Evolutionary conservation across 192 early-diverging fungal genomes (phyloP), one percentile per base, ranked within the genome.

Genomic region (Rhizophagus sp.): DNA sequence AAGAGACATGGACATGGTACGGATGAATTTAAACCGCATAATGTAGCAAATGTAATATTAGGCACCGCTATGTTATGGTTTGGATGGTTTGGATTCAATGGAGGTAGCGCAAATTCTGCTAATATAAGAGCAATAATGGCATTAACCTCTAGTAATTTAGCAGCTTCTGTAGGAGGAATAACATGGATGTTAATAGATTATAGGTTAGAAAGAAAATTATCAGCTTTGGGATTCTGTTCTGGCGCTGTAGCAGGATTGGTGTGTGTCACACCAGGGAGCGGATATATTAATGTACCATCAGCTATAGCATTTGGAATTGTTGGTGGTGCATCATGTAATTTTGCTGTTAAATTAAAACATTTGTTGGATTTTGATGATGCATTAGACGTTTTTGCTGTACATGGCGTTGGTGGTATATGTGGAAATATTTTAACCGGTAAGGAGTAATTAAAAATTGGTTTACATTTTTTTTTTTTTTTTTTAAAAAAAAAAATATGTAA

Each of bases 71-170:
- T 98, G 63, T 88, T 98, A 67, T 97, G 96, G 96, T 96, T 97
- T 73, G 96, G 97, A 66, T 98, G 97, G 97, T 94, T 95, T 71
- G 96, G 95, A 0, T 99, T 99, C 89, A 98, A 99, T 85, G 96
- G 92, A 70, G 97, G 97, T 61, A 94, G 93, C 47, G 93, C 92
- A 15, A 85, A 94, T 41, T 88, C 90, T 3, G 92, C 93, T 39
- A 97, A 94, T 75, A 79, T 94, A 39, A 93, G 97, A 73, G 95
- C 96, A 52, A 95, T 90, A 41, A 93, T 95, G 91, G 96, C 97
- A 27, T 91, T 88, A 49, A 82, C 93, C 27, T 93, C 94, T 64
- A 98, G 96, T 24, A 95, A 97, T 83, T 79, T 98, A 50, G 91
- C 96, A 69, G 93, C 95, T 24, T 89, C 94, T 49, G 83, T 92